A percentile compares a stretch with the other conserved stretches of the same genome.
Evolutionary conservation across 352 stramenopile genomes (phyloP).

Genomic region (Phytophthora capsici): DNA sequence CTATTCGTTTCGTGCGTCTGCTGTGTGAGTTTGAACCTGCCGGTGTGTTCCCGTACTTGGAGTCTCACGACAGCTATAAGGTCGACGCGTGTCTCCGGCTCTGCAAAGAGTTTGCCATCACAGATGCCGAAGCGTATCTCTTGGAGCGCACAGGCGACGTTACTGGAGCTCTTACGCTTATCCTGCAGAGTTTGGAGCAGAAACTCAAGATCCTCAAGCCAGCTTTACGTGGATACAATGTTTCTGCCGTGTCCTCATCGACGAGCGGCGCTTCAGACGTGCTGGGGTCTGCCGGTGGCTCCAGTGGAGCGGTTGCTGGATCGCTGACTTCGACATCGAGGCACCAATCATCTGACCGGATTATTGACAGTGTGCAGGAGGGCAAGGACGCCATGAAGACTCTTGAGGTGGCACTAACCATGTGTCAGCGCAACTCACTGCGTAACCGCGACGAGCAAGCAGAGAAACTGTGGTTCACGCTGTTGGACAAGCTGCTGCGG

Average conservation of each 20-base stretch:
- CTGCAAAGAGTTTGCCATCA: conserved; percentile 87
- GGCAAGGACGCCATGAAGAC: conserved; percentile 89
- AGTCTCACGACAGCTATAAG: conserved; percentile 89
- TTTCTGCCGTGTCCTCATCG: conserved; percentile 44
- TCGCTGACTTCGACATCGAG: conserved; percentile 27
- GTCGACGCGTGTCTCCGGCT: conserved; percentile 85
- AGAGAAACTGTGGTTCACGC: conserved; percentile 95
- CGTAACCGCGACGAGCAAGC: conserved; percentile 89
- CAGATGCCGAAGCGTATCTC: conserved; percentile 91
- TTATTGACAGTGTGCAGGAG: conserved; percentile 83
- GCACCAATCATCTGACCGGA: conserved; percentile 77
- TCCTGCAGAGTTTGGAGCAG: conserved; percentile 93
- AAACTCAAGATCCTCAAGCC: conserved; percentile 92
- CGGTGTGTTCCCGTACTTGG: conserved; percentile 80
- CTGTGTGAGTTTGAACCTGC: conserved; percentile 83
- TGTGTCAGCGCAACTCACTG: conserved; percentile 94
- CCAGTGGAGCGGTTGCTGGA: conserved; percentile 5
- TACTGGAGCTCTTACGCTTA: conserved; percentile 92
- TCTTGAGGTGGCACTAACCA: conserved; percentile 90
- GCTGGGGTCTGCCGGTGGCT: conserved; percentile 28
- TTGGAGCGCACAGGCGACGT: conserved; percentile 94
- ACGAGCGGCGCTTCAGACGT: conserved; percentile 41
- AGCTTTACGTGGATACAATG: conserved; percentile 80
- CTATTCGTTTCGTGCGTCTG: conserved; percentile 81
- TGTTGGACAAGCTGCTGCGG: conserved; percentile 93